These are phyloP conservation scores for Pichia sp. DNA, from an alignment of 1,139 yeast genomes.

Conservation along the genomic window DNA sequence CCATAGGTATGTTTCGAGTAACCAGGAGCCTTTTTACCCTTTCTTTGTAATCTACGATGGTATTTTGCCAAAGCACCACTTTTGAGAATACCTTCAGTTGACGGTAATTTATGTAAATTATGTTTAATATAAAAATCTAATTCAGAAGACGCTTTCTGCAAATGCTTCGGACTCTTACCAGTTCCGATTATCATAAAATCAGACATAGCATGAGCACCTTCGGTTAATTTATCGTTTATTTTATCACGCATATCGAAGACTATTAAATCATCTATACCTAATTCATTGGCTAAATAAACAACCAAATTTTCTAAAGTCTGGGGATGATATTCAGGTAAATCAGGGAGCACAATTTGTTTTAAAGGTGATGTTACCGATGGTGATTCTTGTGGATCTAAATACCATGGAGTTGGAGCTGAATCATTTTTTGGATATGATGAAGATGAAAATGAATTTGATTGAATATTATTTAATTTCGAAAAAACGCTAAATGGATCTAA, in stretches of 20 bases:
- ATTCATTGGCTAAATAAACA: slow-evolving; percentile 44
- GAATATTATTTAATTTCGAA: too few species aligned
- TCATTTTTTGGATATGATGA: background rate
- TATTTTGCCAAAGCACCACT: slow-evolving; percentile 51
- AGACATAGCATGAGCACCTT: slow-evolving; percentile 37
- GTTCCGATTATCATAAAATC: slow-evolving; percentile 61
- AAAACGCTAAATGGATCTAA: too few species aligned
- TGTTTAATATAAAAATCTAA: slow-evolving; percentile 44
- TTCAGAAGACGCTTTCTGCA: slow-evolving; percentile 63
- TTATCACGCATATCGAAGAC: slow-evolving; percentile 48
- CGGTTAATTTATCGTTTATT: slow-evolving; percentile 31
- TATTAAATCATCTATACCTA: slow-evolving; percentile 58
- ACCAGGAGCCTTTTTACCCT: slow-evolving; percentile 46
- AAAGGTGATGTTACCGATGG: slow-evolving; percentile 34
- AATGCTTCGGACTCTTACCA: slow-evolving; percentile 73
- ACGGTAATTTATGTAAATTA: slow-evolving; percentile 37
- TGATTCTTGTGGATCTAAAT: slow-evolving; percentile 46
- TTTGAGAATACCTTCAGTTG: slow-evolving; percentile 67
- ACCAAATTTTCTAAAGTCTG: slow-evolving; percentile 40
- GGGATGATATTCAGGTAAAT: slow-evolving; percentile 55
- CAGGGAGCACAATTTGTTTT: slow-evolving; percentile 36
- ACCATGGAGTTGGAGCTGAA: slow-evolving; percentile 44
- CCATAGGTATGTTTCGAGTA: slow-evolving; percentile 55
- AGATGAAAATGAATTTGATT: background rate
- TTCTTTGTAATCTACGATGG: slow-evolving; percentile 54